Percentiles rank a stretch among this genome's conserved stretches.
These are phyloP conservation scores for Xylaria intraflava DNA, from an alignment of 495 filamentous ascomycete genomes.

Conservation along the genomic window DNA sequence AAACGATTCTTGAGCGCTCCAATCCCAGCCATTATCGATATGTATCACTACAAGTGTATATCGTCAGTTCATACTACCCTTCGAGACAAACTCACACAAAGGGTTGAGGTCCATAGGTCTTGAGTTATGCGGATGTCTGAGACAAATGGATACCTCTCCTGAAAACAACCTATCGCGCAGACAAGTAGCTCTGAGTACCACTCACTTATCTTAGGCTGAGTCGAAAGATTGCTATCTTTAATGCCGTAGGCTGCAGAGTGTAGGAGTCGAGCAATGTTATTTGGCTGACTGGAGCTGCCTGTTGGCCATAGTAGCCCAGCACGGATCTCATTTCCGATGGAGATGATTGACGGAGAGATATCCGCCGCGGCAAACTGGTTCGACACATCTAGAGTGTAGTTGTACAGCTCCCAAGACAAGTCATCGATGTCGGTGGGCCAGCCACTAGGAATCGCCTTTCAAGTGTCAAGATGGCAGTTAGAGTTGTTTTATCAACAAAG, in stretches of 20 bases:
- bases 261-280: conserved; percentile 55
- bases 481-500: not conserved
- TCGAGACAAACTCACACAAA: not conserved
- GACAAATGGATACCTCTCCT: no score
- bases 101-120: not conserved
- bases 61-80: conserved; percentile 1
- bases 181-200: not conserved
- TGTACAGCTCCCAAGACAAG: conserved; percentile 56
- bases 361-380: conserved; percentile 51
- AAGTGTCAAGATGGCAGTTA: conserved; percentile 9
- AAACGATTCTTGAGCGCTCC: conserved; percentile 55
- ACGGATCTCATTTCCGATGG: conserved; percentile 66
- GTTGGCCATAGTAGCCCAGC: conserved; percentile 59
- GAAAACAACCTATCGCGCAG: no score
- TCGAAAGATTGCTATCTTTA: conserved; percentile 51
- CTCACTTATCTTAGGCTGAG: conserved; percentile 49
- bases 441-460: conserved; percentile 45
- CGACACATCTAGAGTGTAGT: conserved; percentile 55
- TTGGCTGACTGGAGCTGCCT: conserved; percentile 40
- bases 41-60: conserved; percentile 47
- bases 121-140: no score
- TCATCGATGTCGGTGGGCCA: conserved; percentile 55
- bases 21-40: conserved; percentile 64
- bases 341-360: conserved; percentile 54
- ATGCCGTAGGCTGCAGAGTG: conserved; percentile 57